Conservation (phyloP, 805 yeast species). For the Candida xiaguanensis region DNA sequence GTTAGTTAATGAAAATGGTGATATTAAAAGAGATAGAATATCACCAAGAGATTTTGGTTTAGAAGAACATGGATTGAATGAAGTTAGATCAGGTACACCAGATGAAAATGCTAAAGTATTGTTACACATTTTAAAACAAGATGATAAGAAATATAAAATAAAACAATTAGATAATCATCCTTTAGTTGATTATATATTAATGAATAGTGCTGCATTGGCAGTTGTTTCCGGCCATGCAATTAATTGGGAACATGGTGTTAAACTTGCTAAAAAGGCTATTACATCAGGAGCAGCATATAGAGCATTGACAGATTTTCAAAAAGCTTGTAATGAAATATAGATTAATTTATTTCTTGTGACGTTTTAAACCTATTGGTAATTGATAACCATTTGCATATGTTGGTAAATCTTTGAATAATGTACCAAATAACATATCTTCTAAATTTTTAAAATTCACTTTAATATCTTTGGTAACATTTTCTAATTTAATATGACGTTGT, state of each 20-base stretch:
- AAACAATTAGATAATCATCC: conserved; percentile 45
- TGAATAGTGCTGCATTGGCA: conserved; percentile 86
- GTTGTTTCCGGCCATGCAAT: conserved; percentile 67
- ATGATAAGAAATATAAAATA: conserved; percentile 44
- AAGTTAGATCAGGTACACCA: conserved; percentile 84
- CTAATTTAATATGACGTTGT: conserved; percentile 4
- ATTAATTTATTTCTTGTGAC: background rate
- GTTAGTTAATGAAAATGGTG: conserved; percentile 50
- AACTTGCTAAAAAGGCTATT: conserved; percentile 66
- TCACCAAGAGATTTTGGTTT: conserved; percentile 81
- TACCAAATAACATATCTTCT: conserved; percentile 8
- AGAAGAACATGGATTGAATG: conserved; percentile 60
- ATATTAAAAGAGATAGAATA: conserved; percentile 42
- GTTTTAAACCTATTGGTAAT: conserved; percentile 7
- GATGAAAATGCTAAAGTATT: conserved; percentile 71
- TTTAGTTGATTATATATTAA: conserved; percentile 79
- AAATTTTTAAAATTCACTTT: conserved; percentile 7
- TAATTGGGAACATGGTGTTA: conserved; percentile 76
- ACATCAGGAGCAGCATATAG: conserved; percentile 60
- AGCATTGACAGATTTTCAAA: conserved; percentile 54
- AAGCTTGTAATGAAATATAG: conserved; percentile 12
- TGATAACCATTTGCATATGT: conserved; percentile 9
- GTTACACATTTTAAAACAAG: conserved; percentile 40
- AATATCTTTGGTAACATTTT: conserved; percentile 3
- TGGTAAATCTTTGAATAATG: conserved; percentile 2